phyloP scores from a whole-genome alignment of 139 green algal species.

The Chlamydomonas urium region DNA sequence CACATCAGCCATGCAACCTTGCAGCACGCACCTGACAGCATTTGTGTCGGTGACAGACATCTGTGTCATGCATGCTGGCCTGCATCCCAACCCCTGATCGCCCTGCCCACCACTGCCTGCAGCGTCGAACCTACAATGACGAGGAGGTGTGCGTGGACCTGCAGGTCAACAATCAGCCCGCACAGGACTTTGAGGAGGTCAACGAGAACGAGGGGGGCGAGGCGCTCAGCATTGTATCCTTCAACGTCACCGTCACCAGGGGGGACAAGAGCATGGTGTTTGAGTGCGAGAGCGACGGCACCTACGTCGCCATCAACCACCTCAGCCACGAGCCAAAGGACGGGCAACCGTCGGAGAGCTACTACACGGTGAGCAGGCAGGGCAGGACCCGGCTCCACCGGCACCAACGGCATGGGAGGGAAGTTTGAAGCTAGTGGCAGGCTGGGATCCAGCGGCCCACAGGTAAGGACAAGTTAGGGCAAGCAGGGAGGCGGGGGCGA shows the following conservation, averaged over 20 bases:
- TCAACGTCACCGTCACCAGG: conserved; percentile 30
- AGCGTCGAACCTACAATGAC: conserved; percentile 13
- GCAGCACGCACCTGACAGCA: too few species aligned
- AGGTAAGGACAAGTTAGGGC: too few species aligned
- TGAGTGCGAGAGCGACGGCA: conserved; percentile 48
- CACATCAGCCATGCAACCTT: too few species aligned
- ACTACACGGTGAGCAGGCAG: conserved; percentile 14
- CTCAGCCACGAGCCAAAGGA: conserved; percentile 12
- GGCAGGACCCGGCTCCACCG: too few species aligned
- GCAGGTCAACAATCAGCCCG: conserved; percentile 35
- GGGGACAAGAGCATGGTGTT: conserved; percentile 33
- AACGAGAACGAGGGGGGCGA: conserved; percentile 16
- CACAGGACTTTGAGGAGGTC: conserved; percentile 4
- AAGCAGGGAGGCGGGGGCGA: too few species aligned
- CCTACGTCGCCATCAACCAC: conserved; percentile 36
- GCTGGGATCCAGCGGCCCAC: too few species aligned
- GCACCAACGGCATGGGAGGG: too few species aligned
- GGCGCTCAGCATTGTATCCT: conserved; percentile 22
- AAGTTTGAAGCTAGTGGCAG: too few species aligned
- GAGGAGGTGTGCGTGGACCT: conserved; percentile 23
- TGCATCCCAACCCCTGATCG: too few species aligned
- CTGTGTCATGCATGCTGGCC: too few species aligned
- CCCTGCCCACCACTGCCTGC: not conserved
- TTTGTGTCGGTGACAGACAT: too few species aligned
- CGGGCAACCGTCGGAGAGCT: not conserved